Evolutionary conservation across 768 basidiomycete genomes (phyloP), one percentile per base, ranked within the genome.

Genomic region (Trametes sanguinea): DNA sequence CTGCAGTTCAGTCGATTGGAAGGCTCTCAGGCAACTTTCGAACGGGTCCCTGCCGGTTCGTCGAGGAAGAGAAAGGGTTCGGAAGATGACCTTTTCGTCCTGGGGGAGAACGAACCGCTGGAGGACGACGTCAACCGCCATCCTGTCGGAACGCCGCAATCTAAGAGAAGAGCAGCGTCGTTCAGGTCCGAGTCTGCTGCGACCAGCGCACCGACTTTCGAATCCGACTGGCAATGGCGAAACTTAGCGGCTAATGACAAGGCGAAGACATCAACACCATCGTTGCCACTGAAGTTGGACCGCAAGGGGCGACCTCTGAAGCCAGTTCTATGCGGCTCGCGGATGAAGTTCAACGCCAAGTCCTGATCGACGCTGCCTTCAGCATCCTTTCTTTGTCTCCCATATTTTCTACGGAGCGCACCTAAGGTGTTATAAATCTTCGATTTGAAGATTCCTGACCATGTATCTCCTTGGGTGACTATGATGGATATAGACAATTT

Each of bases 41-140:
- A 59, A 16, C 30, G 57, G 17, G 40, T 59, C 10, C 16, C 57
- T 9, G 14, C 16, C 42, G 22, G 3, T 27, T 11, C 32, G 10
- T 33, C 30, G 3, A 50, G 50, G 6, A 59, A 59, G 42, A 16
- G 57, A 30, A 59, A 44, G 32, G 57, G 57, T 0, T 59, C 57
- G 1, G 57, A 59, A 45, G 57, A 59, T 30, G 57, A 59, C n/a
- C 42, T 59, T 3, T 40, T 52, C 29, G 40, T 51, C 3, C 43
- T 59, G 10, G 46, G n/a, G 2, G 14, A 47, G 6, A 35, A 16
- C 29, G 32, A 8, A 22, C 9, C 3, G 17, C n/a, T 17, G 3
- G 16, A 4, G 10, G 10, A 35, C 46, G 46, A 57, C 7, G 39
- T 14, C 44, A 13, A 27, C 9, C 27, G 27, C 16, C 29, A 40